Evolutionary conservation across 768 basidiomycete genomes (phyloP), one percentile per base, ranked within the genome.

Genomic region (Auricularia sp.): DNA sequence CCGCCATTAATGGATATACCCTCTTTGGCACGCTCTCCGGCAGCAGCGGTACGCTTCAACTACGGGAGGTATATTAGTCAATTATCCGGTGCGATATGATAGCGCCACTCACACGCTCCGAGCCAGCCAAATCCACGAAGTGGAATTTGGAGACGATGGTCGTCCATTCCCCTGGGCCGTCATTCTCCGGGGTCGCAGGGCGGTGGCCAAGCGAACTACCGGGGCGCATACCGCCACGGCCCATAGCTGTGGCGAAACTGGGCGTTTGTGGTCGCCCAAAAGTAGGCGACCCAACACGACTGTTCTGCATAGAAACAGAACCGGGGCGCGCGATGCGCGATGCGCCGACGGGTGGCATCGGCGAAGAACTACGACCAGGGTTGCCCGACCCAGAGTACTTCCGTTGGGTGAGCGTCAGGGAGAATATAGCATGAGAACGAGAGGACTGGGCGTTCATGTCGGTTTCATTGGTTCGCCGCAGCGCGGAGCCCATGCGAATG

Each of bases 1-100:
- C 97, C 97, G 67, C 92, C 90, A 79, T 99, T 99, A 79, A 98
- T 98, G 35, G 93, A 94, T 63, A 97, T 97, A n/a, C 96, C 96
- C 77, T 98, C 97, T 75, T 94, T 98, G 75, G 96, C 92, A 64
- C 96, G 89, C 68, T 98, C 96, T 3, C 97, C 97, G 8, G 87
- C 88, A 3, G 96, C 97, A 0, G 94, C 92, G 8, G 97, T 99
- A 54, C 97, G 87, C 76, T 99, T 99, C 59, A 99, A 81, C 90
- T 94, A 64, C 34, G 66, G 63, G 63, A 71, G 66, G 72, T 71
- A 66, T 64, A 33, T 65, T 24, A 67, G 64, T 63, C 29, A 62
- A 16, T 54, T 13, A 0, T 2, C 8, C 8, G 47, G 44, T 65
- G 45, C 39, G 18, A 16, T 21, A 64, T 47, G 66, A 62, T 64